Percentiles rank a stretch among this genome's conserved stretches.
These are phyloP conservation scores for Ganoderma sinense DNA, from an alignment of 1,284 basidiomycete species.

Conservation along the genomic window DNA sequence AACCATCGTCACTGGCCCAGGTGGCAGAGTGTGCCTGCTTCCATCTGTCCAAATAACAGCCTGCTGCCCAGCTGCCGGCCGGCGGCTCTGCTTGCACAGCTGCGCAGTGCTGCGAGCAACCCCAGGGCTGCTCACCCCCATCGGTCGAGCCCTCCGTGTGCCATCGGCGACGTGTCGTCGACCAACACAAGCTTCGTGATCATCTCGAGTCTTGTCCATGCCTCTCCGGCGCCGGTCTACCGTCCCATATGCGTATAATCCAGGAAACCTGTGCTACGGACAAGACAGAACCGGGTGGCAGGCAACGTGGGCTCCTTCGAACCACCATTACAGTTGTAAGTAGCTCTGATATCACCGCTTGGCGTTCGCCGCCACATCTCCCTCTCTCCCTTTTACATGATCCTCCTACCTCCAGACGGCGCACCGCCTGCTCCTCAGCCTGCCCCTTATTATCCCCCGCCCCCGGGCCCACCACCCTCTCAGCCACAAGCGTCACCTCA, in stretches of 20 bases:
- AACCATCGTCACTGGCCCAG: background rate
- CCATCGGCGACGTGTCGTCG: conserved; percentile 14
- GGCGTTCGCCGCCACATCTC: conserved; percentile 16
- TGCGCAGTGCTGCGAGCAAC: conserved; percentile 6
- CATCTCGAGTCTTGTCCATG: conserved; percentile 18
- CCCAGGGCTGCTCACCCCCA: background rate
- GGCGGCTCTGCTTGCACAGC: conserved; percentile 8
- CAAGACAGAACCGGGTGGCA: conserved; percentile 10
- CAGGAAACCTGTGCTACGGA: conserved; percentile 26
- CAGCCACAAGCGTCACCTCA: conserved; percentile 4
- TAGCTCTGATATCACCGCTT: conserved; percentile 15
- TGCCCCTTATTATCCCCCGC: conserved; percentile 18
- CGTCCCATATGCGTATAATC: conserved; percentile 17
- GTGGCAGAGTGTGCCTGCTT: background rate
- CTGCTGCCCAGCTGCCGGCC: background rate
- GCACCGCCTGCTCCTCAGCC: conserved; percentile 19
- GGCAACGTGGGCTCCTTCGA: conserved; percentile 28
- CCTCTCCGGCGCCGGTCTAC: conserved; percentile 28
- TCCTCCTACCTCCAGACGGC: conserved; percentile 31
- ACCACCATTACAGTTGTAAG: conserved; percentile 25
- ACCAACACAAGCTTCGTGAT: conserved; percentile 18
- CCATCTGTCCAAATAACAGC: background rate
- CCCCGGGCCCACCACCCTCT: conserved; percentile 10
- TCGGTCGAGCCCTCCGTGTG: background rate
- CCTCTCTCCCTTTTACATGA: conserved; percentile 25